Conservation (phyloP, 2,329 filamentous ascomycete species). For the Xylariales sp. region DNA sequence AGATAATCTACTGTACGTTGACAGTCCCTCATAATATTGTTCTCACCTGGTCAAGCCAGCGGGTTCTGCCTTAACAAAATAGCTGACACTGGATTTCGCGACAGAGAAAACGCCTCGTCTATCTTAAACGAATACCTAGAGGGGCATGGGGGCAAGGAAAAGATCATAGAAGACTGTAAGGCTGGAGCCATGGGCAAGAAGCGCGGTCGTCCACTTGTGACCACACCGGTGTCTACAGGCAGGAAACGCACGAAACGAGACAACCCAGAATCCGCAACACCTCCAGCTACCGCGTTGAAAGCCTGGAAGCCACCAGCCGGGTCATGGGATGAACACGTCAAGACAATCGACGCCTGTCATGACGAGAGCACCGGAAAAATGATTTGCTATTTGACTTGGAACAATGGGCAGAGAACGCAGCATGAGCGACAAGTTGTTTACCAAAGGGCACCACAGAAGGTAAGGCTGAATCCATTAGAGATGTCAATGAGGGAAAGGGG, state of each 20-base stretch:
- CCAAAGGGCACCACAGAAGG: conserved; percentile 74
- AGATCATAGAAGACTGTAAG: conserved; percentile 46
- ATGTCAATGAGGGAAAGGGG: too few species aligned
- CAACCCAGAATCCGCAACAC: conserved; percentile 41
- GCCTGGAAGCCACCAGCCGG: conserved; percentile 66
- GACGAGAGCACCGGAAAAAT: conserved; percentile 56
- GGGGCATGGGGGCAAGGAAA: conserved; percentile 58
- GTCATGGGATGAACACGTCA: conserved; percentile 72
- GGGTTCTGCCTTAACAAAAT: not conserved
- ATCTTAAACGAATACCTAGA: conserved; percentile 62
- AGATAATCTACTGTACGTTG: conserved; percentile 57
- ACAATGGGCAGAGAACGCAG: conserved; percentile 67
- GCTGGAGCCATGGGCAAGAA: conserved; percentile 52
- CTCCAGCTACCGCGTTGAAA: conserved; percentile 36
- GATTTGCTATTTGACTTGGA: conserved; percentile 70
- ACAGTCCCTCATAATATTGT: not conserved
- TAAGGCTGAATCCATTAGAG: conserved; percentile 25
- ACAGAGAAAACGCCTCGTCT: conserved; percentile 52
- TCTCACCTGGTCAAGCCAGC: too few species aligned
- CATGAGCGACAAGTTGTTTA: conserved; percentile 67
- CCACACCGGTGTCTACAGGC: conserved; percentile 29
- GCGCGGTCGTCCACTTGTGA: conserved; percentile 44
- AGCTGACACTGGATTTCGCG: not conserved
- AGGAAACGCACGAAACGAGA: conserved; percentile 43
- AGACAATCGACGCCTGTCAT: conserved; percentile 67